Conservation (phyloP, 2,329 filamentous ascomycete genomes). For the Scedosporium minutisporum region DNA sequence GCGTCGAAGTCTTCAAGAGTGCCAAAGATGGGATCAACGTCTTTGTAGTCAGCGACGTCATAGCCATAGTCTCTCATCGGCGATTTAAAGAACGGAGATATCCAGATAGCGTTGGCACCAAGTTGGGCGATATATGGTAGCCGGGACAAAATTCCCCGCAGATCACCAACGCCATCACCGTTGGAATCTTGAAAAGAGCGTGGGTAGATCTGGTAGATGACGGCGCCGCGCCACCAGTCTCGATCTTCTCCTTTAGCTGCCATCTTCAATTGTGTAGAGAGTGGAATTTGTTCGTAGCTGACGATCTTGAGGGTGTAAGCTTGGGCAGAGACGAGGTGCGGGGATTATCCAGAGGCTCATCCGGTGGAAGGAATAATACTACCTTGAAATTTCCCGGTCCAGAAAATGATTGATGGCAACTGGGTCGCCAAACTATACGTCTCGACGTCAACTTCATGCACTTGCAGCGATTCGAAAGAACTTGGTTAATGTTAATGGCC, state of each 20-base stretch:
- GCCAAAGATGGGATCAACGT: conserved; percentile 58
- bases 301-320: too few species aligned
- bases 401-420: too few species aligned
- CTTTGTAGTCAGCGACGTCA: conserved; percentile 59
- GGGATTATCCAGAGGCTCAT: too few species aligned
- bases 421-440: too few species aligned
- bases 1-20: conserved; percentile 56
- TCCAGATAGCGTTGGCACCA: conserved; percentile 50
- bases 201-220: conserved; percentile 53
- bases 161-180: conserved; percentile 44
- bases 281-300: too few species aligned
- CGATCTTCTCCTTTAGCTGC: conserved; percentile 11
- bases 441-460: too few species aligned
- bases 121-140: conserved; percentile 46
- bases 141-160: conserved; percentile 45
- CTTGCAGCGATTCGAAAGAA: too few species aligned
- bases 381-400: too few species aligned
- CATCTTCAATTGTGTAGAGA: background rate
- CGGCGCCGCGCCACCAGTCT: conserved; percentile 50
- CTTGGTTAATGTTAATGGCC: too few species aligned
- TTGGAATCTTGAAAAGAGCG: conserved; percentile 52
- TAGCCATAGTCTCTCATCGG: conserved; percentile 55
- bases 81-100: conserved; percentile 35
- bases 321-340: too few species aligned
- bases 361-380: too few species aligned